Conservation (phyloP, 129 eudicot species). For the Chrysanthemum seticuspe region DNA sequence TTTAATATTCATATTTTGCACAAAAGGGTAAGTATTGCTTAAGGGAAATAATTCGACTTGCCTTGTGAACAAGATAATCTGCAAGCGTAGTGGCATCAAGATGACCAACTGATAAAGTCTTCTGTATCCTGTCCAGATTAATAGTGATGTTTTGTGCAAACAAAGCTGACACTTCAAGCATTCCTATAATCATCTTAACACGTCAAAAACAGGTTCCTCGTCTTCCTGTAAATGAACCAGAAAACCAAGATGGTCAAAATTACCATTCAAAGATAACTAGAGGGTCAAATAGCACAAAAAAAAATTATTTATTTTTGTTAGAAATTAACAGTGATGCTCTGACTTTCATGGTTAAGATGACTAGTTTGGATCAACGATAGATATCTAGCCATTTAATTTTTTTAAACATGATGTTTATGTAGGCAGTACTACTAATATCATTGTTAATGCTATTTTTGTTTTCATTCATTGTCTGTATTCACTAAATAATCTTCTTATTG, state of each 20-base stretch:
- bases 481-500: too few relatives aligned
- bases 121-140: conserved; percentile 70
- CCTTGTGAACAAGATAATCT: conserved; percentile 98
- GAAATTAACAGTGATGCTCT: not conserved
- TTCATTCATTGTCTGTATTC: not conserved
- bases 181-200: conserved; percentile 74
- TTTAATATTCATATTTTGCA: not conserved
- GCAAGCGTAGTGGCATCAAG: conserved; percentile 93
- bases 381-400: not conserved
- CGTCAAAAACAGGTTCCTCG: conserved; percentile 94
- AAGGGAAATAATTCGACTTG: conserved; percentile 21
- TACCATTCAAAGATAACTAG: not conserved
- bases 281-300: not conserved
- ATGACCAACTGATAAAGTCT: conserved; percentile 91
- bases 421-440: not conserved
- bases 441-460: not conserved
- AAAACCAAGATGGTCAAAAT: not conserved
- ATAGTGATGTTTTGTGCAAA: conserved; percentile 79
- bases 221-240: conserved; percentile 67
- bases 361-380: not conserved
- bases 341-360: not conserved
- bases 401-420: not conserved
- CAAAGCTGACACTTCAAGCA: conserved; percentile 90
- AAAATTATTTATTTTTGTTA: not conserved
- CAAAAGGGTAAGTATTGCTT: not conserved